A percentile compares a stretch with the other conserved stretches of the same genome.
phyloP scores from a whole-genome alignment of 164 flowering plant genomes.

The Litsea cubeba region DNA sequence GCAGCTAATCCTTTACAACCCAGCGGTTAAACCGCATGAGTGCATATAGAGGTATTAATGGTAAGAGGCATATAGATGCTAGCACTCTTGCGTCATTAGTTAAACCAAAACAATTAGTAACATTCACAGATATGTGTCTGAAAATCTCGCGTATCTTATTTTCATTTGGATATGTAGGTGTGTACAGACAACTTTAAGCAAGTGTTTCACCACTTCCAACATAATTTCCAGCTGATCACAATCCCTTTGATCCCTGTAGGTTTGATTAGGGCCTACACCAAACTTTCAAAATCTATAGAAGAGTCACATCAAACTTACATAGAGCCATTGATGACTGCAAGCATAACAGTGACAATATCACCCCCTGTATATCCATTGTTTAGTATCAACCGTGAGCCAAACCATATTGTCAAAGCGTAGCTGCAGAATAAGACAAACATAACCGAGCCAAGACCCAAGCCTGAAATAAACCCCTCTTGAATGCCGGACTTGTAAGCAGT shows the following conservation, averaged over 20 bases:
- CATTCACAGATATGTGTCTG: background rate
- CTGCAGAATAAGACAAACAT: constrained; percentile 26
- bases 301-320: constrained; percentile 28
- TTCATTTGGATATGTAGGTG: no score
- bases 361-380: constrained; percentile 46
- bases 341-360: constrained; percentile 34
- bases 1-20: no score
- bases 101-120: no score
- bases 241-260: no score
- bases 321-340: constrained; percentile 43
- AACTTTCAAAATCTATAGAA: background rate
- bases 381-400: constrained; percentile 36
- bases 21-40: no score
- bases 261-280: no score
- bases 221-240: no score
- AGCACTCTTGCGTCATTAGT: no score
- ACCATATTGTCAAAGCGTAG: constrained; percentile 45
- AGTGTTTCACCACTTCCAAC: no score
- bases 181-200: no score
- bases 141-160: no score
- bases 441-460: constrained; percentile 37
- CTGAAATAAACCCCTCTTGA: constrained; percentile 35
- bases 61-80: background rate
- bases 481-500: constrained; percentile 38
- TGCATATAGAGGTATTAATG: background rate